Evolutionary conservation across 495 filamentous ascomycete genomes (phyloP).

Genomic region (Cenococcum geophilum): DNA sequence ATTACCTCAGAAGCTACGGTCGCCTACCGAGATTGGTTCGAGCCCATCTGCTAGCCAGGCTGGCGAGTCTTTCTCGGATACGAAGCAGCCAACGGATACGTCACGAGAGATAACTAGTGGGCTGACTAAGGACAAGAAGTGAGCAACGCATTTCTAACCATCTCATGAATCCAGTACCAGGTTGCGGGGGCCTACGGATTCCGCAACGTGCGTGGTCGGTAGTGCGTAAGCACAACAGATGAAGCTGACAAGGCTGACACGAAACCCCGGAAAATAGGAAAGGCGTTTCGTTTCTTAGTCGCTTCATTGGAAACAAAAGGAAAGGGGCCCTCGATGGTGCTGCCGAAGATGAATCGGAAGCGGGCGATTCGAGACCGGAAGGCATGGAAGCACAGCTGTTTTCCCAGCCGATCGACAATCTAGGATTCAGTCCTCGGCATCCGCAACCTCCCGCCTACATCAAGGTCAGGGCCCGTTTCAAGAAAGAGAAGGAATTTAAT

Average conservation of each 20-base stretch:
- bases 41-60: slow-evolving; percentile 18
- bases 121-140: slow-evolving; percentile 61
- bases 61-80: slow-evolving; percentile 14
- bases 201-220: not conserved
- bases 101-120: slow-evolving; percentile 5
- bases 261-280: slow-evolving; percentile 51
- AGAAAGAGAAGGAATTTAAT: slow-evolving; percentile 76
- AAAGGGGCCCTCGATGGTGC: slow-evolving; percentile 52
- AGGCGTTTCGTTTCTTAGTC: slow-evolving; percentile 84
- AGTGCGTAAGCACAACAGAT: not conserved
- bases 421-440: slow-evolving; percentile 78
- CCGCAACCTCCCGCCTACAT: slow-evolving; percentile 90
- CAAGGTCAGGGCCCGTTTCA: slow-evolving; percentile 71
- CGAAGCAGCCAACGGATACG: slow-evolving; percentile 16
- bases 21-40: slow-evolving; percentile 28
- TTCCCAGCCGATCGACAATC: slow-evolving; percentile 61
- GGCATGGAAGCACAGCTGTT: slow-evolving; percentile 78
- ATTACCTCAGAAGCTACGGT: slow-evolving; percentile 59
- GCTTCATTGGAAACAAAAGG: slow-evolving; percentile 76
- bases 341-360: slow-evolving; percentile 66
- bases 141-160: slow-evolving; percentile 29
- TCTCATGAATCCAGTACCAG: not conserved
- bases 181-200: not conserved
- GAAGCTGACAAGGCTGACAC: slow-evolving; percentile 23
- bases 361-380: slow-evolving; percentile 63